Evolutionary conservation across 2,329 filamentous ascomycete genomes (phyloP), one percentile per base, ranked within the genome.

Genomic region (Calonectria pseudoturangicola): DNA sequence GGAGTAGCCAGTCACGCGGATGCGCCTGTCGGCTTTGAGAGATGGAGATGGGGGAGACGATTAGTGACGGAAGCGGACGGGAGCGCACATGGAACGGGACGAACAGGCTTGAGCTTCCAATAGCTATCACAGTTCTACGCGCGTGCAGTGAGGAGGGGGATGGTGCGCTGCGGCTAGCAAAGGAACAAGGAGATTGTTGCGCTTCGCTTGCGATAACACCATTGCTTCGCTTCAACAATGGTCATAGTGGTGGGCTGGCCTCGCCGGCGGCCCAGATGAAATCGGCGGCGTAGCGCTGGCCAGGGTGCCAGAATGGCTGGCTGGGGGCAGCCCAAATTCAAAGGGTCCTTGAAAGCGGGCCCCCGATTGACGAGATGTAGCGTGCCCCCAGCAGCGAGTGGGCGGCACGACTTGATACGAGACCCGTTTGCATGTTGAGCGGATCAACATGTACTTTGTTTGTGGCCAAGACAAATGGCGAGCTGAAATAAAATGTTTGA

Each of bases 281-380:
- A 62, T 62, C 58, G 58, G 58, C 58, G 58, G 25, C 58, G 58
- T 45, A 62, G 58, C 36, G 58, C 27, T 62, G 58, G 39, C 36
- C 36, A 28, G 58, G 58, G 58, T 43, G 25, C 16, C 25, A 30
- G 27, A 62, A 62, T 45, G 58, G 58, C 58, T 62, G 58, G 58
- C 41, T 62, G 39, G 58, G 58, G 36, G 25, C 27, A 25, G 16
- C 36, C 58, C 25, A 43, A 43, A 62, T 45, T 16, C 58, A 62
- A 62, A 62, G 58, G 58, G 58, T 62, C 58, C 9, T 30, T 10
- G 58, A 13, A 45, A 76, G 77, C 69, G 76, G 77, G 77, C 75
- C 78, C 74, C 78, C 74, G 77, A 79, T 79, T 79, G 77, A 79
- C 77, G 77, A 79, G 75, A 76, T 75, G 74, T 73, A 79, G 75